A percentile compares a stretch with the other conserved stretches of the same genome.
Evolutionary conservation across 2,329 filamentous ascomycete genomes (phyloP).

Genomic region (Colletotrichum sublineola): DNA sequence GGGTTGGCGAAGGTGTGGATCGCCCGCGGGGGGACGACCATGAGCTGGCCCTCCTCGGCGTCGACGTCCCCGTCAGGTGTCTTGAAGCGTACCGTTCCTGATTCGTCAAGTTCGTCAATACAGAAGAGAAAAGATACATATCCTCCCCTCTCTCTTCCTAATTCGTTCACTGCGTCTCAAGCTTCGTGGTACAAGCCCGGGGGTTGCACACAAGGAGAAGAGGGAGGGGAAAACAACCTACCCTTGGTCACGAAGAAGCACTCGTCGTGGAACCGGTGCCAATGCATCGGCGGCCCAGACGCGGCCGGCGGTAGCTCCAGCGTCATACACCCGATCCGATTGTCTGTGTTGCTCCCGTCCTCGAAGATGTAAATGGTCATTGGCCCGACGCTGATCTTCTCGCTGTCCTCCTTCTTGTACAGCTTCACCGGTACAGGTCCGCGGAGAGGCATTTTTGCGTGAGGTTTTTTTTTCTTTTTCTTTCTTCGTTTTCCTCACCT

Average conservation of each 20-base stretch:
- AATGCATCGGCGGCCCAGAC: conserved; percentile 54
- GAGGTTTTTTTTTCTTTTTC: background rate
- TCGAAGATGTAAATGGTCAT: conserved; percentile 53
- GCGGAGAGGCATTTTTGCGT: conserved; percentile 49
- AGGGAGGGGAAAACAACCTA: conserved; percentile 2
- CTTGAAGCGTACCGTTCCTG: conserved; percentile 50
- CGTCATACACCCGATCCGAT: conserved; percentile 51
- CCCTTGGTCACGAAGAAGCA: conserved; percentile 54
- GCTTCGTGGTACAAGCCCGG: no score
- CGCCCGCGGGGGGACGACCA: conserved; percentile 53
- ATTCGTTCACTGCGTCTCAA: background rate
- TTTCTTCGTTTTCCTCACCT: no score
- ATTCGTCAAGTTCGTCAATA: background rate
- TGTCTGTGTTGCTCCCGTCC: conserved; percentile 52
- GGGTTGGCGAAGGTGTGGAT: conserved; percentile 54
- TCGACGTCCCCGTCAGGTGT: conserved; percentile 51
- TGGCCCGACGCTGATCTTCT: conserved; percentile 50
- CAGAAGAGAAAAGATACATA: background rate
- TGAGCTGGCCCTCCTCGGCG: conserved; percentile 50
- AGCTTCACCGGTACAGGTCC: conserved; percentile 50
- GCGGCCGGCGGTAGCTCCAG: conserved; percentile 50
- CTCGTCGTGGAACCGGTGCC: conserved; percentile 55
- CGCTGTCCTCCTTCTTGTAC: conserved; percentile 48
- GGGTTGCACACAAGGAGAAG: background rate
- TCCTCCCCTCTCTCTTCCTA: no score